Evolutionary conservation across 805 yeast species (phyloP), one percentile per base, ranked within the genome.

Genomic region (Metschnikowia lunata): DNA sequence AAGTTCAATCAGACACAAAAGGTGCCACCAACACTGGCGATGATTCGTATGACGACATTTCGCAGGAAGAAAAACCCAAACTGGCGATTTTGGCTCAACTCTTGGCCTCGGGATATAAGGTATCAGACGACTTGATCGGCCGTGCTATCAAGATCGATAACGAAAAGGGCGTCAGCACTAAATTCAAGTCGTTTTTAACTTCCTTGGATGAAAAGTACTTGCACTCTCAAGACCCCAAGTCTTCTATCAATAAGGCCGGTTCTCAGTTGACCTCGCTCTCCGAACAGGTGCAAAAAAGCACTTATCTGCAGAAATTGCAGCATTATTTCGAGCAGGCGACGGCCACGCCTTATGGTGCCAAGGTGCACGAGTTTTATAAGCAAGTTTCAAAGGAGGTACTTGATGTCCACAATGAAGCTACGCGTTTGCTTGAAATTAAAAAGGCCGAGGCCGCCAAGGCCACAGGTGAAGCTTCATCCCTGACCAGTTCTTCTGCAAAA

Each of bases 51-150:
- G 73, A 67, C 40, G 88, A 83, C 52, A 76, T 84, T 42, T 63
- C 72, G 6, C 95, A 85, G 65, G 95, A 86, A 57, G 79, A 78
- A 48, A 85, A 85, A 67, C 95, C 95, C 45, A 83, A 83, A 58
- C 64, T 80, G 44, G 79, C 88, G 14, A 80, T 86, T 47, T 68
- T 85, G 66, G 91, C 93, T 1, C 91, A 85, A 63, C 76, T 83
- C 55, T 69, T 85, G 47, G 73, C 88, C 29, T 76, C 80, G n/a
- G 95, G 95, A 5, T 85, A 86, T 59, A 75, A 72, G 14, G 62
- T 85, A 36, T 73, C 82, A 37, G 93, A 86, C 61, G 64, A 72
- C 40, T 65, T 84, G 39, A 69, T 85, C 36, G 72, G 76, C 45
- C 75, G 74, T 57, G 85, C 88, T 18, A 71, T 83, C 41, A 78